Evolutionary conservation across 1,139 yeast genomes (phyloP), one percentile per base, ranked within the genome.

Genomic region (Candida sp.): DNA sequence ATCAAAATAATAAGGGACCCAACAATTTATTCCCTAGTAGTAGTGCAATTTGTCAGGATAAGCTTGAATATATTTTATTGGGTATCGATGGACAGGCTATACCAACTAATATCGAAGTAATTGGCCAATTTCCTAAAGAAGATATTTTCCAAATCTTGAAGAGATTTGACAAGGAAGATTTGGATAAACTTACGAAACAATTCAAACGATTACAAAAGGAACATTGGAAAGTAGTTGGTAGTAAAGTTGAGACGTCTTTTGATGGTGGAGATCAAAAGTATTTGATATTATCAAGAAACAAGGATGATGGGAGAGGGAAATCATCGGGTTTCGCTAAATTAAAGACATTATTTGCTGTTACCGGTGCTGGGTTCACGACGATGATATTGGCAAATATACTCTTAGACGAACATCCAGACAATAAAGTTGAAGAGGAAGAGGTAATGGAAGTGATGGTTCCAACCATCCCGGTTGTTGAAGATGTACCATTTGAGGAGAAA

Each of bases 71-170:
- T 50, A 54, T 80, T 43, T 61, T 81, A 6, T 58, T 81, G 36
- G 66, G 77, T 3, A 58, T 73, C 2, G 71, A 67, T 29, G 81
- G 79, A 1, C 64, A 71, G 36, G 56, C 61, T 11, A 60, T 73
- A n/a, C 58, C 64, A 2, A 57, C 70, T 1, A 61, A 65, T 5
- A 62, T 61, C n/a, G 67, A 71, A 45, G 70, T 77, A 42, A 61
- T 79, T n/a, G 72, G 75, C 8, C 45, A 57, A 12, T 51, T 58
- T 25, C 61, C 66, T 35, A 52, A 61, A 9, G 71, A 75, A 35
- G 84, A 79, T 50, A 61, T 79, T 46, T 70, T 78, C 40, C 60
- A 72, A 3, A 62, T 77, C 12, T 66, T 81, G 43, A 66, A 68
- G 23, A 64, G 61, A 33, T 62, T 81, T 42, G 49, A 57, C n/a